Conservation (phyloP, 768 basidiomycete genomes). For the Tylopilus plumbeoviolaceoides region DNA sequence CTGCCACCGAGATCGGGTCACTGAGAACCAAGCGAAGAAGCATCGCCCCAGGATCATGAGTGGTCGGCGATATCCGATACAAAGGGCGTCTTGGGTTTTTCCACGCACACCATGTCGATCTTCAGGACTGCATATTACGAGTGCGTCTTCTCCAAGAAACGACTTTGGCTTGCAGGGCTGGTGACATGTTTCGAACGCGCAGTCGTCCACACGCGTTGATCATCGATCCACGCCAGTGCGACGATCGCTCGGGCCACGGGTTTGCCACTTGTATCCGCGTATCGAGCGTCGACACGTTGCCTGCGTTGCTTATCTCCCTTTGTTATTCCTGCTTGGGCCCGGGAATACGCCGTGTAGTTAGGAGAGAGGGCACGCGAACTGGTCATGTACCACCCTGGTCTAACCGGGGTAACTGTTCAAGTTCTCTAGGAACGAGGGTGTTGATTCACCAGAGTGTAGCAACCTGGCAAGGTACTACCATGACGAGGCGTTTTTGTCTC, state of each 20-base stretch:
- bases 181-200: background rate
- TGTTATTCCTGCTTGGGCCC: background rate
- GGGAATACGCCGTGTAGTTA: background rate
- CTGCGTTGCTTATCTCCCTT: background rate
- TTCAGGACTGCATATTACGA: too few relatives aligned
- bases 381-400: background rate
- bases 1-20: background rate
- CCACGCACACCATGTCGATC: too few relatives aligned
- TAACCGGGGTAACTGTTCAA: background rate
- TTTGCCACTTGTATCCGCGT: background rate
- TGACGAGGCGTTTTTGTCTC: background rate
- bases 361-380: background rate
- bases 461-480: background rate
- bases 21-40: background rate
- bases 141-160: background rate
- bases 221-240: background rate
- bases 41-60: background rate
- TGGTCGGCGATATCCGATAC: background rate
- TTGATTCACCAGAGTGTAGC: background rate
- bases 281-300: background rate
- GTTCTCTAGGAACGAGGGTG: background rate
- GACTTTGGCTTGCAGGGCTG: background rate
- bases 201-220: too few relatives aligned
- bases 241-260: background rate
- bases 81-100: too few relatives aligned